These are phyloP conservation scores for Pseudoperonospora humuli DNA, from an alignment of 352 stramenopile genomes.

Conservation along the genomic window DNA sequence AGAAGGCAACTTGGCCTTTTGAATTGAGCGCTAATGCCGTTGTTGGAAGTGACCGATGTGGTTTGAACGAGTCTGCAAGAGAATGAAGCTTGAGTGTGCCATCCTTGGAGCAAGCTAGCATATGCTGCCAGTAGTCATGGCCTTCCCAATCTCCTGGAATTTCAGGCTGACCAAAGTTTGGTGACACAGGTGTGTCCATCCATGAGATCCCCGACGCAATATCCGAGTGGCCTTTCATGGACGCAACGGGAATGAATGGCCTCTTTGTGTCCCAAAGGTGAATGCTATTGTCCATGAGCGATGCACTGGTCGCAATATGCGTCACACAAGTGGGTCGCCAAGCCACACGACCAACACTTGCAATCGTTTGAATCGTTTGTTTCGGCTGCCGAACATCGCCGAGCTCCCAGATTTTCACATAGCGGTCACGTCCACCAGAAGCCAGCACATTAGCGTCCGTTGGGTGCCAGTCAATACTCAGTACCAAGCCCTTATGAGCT, in stretches of 20 bases:
- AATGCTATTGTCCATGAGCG: slow-evolving; percentile 82
- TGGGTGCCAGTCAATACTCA: slow-evolving; percentile 81
- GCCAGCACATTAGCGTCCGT: slow-evolving; percentile 55
- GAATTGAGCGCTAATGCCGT: slow-evolving; percentile 74
- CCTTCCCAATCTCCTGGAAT: slow-evolving; percentile 56
- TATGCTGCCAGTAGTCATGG: slow-evolving; percentile 81
- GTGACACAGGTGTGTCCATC: slow-evolving; percentile 67
- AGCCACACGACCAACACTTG: slow-evolving; percentile 69
- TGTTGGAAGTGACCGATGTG: slow-evolving; percentile 65
- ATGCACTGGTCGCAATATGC: slow-evolving; percentile 81
- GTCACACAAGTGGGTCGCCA: slow-evolving; percentile 73
- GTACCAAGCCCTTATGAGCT: slow-evolving; percentile 76
- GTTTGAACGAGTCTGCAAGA: slow-evolving; percentile 76
- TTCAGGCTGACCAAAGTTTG: slow-evolving; percentile 26
- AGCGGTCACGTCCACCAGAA: slow-evolving; percentile 77
- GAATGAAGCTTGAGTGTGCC: slow-evolving; percentile 82
- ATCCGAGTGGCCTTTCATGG: slow-evolving; percentile 78
- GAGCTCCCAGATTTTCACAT: slow-evolving; percentile 84
- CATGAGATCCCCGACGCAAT: slow-evolving; percentile 79
- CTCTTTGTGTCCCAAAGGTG: slow-evolving; percentile 82
- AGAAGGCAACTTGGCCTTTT: slow-evolving; percentile 72
- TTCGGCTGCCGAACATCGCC: slow-evolving; percentile 59
- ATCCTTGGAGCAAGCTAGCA: slow-evolving; percentile 84
- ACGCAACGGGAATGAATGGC: slow-evolving; percentile 77
- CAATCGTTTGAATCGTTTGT: slow-evolving; percentile 84